Evolutionary conservation across 2,329 filamentous ascomycete species (phyloP).

Genomic region (Botrytis tulipae): DNA sequence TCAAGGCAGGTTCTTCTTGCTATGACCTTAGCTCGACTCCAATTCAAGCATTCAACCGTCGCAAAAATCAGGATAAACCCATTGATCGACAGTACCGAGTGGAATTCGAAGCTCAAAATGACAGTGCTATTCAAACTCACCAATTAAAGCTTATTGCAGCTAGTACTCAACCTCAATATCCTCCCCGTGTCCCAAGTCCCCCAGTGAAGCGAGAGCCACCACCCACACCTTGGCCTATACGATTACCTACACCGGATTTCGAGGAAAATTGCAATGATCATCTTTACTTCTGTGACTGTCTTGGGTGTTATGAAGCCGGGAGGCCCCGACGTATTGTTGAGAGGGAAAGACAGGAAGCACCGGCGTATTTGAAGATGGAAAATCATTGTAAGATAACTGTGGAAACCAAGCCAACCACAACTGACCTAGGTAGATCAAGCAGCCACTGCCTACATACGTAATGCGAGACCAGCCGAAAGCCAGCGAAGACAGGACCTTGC

Average conservation of each 20-base stretch:
- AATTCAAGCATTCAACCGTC: neutral
- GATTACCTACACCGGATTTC: slow-evolving; percentile 33
- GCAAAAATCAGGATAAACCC: neutral
- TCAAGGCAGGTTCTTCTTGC: neutral
- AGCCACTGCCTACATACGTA: slow-evolving; percentile 27
- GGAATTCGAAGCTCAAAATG: neutral
- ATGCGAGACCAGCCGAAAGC: neutral
- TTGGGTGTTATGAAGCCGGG: neutral
- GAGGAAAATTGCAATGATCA: slow-evolving; percentile 22
- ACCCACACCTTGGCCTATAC: slow-evolving; percentile 29
- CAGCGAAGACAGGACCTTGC: neutral
- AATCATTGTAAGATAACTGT: slow-evolving; percentile 15
- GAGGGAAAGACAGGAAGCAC: neutral
- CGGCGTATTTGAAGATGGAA: slow-evolving; percentile 15
- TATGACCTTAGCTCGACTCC: neutral
- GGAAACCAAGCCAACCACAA: neutral
- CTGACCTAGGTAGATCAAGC: slow-evolving; percentile 28
- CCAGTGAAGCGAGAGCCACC: slow-evolving; percentile 26
- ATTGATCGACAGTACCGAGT: neutral
- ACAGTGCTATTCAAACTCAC: neutral
- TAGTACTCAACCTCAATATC: slow-evolving; percentile 17
- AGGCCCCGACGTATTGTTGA: neutral
- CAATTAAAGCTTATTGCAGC: neutral
- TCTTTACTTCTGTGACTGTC: slow-evolving; percentile 15
- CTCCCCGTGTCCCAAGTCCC: slow-evolving; percentile 23